Evolutionary conservation across 352 stramenopile genomes (phyloP), one percentile per base, ranked within the genome.

Genomic region (Blastocystis sp.): DNA sequence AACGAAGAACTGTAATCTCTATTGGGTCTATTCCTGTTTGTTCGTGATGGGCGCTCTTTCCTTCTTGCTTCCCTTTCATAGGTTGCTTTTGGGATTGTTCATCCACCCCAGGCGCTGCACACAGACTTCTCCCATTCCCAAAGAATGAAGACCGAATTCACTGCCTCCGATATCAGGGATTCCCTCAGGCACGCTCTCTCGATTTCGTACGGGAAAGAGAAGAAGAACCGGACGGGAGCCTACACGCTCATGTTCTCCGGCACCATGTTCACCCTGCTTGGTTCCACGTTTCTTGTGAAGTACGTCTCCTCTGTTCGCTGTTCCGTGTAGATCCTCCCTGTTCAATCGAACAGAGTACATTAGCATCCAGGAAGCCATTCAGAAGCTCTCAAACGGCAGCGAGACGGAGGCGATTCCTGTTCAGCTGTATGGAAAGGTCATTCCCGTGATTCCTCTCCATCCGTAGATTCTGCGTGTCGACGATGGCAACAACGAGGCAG

Each of bases 1-100:
- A 43, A 76, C 21, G 68, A 21, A 3, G 78, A 88, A 52, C 45
- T 79, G 64, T 76, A 88, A 88, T 76, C n/a, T 84, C 28, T 57
- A 57, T 66, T 52, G 34, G 42, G 28, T 34, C 28, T 34, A 34
- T 34, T 34, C 28, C 28, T 34, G 28, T 34, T 34, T 34, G 28
- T 34, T 34, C 28, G 28, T 34, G 28, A 34, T 34, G 28, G 28
- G 28, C 28, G 28, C 28, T 34, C 28, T 34, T 34, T 34, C 28
- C 28, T 34, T 34, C 28, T 34, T 34, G 28, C 28, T 34, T 34
- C 28, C 28, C 28, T 34, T 34, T 34, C 28, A 34, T 34, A 34
- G 28, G 28, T 34, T 34, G 28, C 28, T 34, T 34, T 34, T 34
- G 28, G 28, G 28, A 34, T 34, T 34, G 28, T 34, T 34, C 28